Evolutionary conservation across 345 rosid genomes (phyloP), one percentile per base, ranked within the genome.

Genomic region (Kernera saxatilis): DNA sequence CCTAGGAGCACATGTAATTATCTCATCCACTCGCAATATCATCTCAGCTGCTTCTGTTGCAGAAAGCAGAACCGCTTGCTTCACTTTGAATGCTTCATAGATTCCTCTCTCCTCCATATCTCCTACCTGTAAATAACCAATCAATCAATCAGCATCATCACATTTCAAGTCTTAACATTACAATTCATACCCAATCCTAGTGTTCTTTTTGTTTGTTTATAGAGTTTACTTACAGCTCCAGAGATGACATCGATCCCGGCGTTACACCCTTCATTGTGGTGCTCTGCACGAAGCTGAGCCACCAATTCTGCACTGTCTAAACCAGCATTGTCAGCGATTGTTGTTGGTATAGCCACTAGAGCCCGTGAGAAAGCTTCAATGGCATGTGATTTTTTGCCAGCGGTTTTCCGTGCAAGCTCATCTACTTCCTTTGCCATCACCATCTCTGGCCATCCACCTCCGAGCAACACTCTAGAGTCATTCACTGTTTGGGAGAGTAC

Each of bases 371-470:
- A 94, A 29, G 96, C 97, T 79, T 94, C 99, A 23, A 91, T 88
- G 8, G 99, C 99, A 79, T 82, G 99, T 2, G 99, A 89, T 76
- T 81, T 94, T 81, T 94, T 94, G 79, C 99, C 99, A 41, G 99
- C 90, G 36, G 99, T 91, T 72, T 82, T 87, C 2, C 93, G 85
- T 43, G 99, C 99, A 53, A 94, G 85, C 80, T 91, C 93, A 78
- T 94, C 96, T 43, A 94, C 99, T 63, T 84, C 99, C 85, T 88
- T 91, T 12, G 99, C 95, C 99, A 89, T 94, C 51, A 89, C 83
- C 99, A 94, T 91, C 89, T 94, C 99, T 15, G 99, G 99, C 97
- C 99, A 94, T 72, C 99, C 99, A 64, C 99, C 99, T 64, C 99
- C 99, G 26, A 89, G 89, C 68, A 94, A 74, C 22, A 94, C 97